Evolutionary conservation across 768 basidiomycete species (phyloP).

Genomic region (Termitomyces sp.): DNA sequence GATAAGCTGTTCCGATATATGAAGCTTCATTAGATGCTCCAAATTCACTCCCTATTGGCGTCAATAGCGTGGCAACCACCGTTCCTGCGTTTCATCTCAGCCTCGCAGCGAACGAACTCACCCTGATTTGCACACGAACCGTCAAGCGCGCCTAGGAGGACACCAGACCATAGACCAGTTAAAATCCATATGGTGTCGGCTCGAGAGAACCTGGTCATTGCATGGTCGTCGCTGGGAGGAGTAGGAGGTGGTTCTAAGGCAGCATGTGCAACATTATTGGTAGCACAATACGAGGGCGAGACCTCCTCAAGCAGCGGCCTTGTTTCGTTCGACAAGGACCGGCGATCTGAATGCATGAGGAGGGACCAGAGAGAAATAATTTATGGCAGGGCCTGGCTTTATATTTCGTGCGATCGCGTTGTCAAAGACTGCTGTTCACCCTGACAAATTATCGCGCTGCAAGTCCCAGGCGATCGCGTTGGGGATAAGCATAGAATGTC

Average conservation of each 20-base stretch:
- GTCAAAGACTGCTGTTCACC: conserved; percentile 25
- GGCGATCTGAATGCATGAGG: conserved; percentile 41
- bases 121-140: conserved; percentile 39
- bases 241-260: conserved; percentile 19
- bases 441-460: conserved; percentile 29
- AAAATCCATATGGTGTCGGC: conserved; percentile 67
- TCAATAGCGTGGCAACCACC: conserved; percentile 80
- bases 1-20: conserved; percentile 85
- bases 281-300: conserved; percentile 43
- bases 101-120: not conserved
- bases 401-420: conserved; percentile 21
- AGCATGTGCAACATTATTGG: conserved; percentile 32
- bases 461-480: conserved; percentile 16
- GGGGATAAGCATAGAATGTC: conserved; percentile 26
- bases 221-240: conserved; percentile 21
- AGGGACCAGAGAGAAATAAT: conserved; percentile 19
- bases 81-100: conserved; percentile 47
- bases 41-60: conserved; percentile 84
- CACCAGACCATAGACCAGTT: conserved; percentile 74
- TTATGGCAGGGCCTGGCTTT: conserved; percentile 18
- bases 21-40: conserved; percentile 74
- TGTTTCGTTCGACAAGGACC: conserved; percentile 46
- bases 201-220: conserved; percentile 43
- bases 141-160: conserved; percentile 82
- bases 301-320: conserved; percentile 51